Evolutionary conservation across 2,329 filamentous ascomycete genomes (phyloP), one percentile per base, ranked within the genome.

Genomic region (Davidsoniella virescens): DNA sequence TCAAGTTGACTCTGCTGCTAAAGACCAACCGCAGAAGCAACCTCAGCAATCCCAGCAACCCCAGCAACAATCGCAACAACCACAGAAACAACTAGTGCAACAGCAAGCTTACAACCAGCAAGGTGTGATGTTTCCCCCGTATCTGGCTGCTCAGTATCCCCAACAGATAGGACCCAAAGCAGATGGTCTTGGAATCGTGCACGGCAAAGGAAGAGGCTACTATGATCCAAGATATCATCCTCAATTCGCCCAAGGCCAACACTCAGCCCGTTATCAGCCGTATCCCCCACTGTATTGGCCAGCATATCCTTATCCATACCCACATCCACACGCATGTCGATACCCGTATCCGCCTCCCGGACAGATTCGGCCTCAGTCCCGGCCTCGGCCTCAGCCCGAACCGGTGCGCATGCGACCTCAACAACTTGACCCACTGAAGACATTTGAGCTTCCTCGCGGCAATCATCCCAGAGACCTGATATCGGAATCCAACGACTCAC

Each of bases 401-500:
- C 29, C 8, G 29, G 10, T 33, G 29, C 29, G 29, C 4, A 33
- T 33, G 29, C 29, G 29, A 33, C 29, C 29, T 6, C 29, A 33
- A 9, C 29, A 33, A 12, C 29, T 47, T 6, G 16, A 39, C 17
- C 44, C 17, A 7, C 44, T 47, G 10, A 37, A 36, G 18, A 51
- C 49, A 8, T 46, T n/a, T 33, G 49, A 39, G n/a, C 26, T 51
- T 10, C 49, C 49, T 5, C 42, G 38, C 12, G 20, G 20, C 37
- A 29, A 44, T 7, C 44, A 26, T 17, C 23, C 18, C 16, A 12
- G 10, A 23, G 25, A 18, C 17, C 18, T 52, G n/a, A 40, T 48
- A 14, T 44, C 44, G 5, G 45, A 48, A 39, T 29, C 36, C 41
- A 41, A 46, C 33, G 41, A 44, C 45, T 44, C 51, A 5, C 46